phyloP scores from a whole-genome alignment of 2,329 filamentous ascomycete species.

The Microsporum audouinii region DNA sequence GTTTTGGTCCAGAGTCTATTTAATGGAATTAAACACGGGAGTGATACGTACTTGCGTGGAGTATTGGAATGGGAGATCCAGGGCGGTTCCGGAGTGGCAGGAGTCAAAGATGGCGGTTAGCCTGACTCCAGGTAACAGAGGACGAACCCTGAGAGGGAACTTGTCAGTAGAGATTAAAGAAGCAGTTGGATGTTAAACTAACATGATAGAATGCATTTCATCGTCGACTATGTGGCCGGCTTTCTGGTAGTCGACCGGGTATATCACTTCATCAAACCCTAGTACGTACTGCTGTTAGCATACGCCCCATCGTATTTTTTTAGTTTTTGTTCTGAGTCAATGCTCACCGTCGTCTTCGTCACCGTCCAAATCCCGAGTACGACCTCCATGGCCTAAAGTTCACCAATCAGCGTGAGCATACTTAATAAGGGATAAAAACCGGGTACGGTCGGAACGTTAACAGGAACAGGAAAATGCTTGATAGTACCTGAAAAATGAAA shows the following conservation, averaged over 20 bases:
- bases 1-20: background rate
- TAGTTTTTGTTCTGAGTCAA: too few relatives aligned
- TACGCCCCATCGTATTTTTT: background rate
- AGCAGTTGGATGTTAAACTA: background rate
- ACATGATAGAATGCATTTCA: constrained; percentile 7
- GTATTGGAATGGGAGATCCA: constrained; percentile 4
- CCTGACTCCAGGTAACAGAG: background rate
- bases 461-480: background rate
- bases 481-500: constrained; percentile 5
- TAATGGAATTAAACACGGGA: too few relatives aligned
- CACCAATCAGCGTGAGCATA: background rate
- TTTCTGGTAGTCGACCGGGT: constrained; percentile 4
- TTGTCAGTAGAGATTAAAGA: background rate
- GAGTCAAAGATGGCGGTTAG: constrained; percentile 7
- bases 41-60: constrained; percentile 1
- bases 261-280: constrained; percentile 6
- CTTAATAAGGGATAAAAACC: background rate
- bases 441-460: background rate
- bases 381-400: constrained; percentile 3
- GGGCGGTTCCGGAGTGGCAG: constrained; percentile 5
- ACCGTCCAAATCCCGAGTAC: constrained; percentile 5
- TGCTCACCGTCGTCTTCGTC: constrained; percentile 6
- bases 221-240: constrained; percentile 6
- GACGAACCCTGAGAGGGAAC: background rate
- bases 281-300: background rate